phyloP scores from a whole-genome alignment of 2,329 filamentous ascomycete species.

The Pyricularia grisea region DNA sequence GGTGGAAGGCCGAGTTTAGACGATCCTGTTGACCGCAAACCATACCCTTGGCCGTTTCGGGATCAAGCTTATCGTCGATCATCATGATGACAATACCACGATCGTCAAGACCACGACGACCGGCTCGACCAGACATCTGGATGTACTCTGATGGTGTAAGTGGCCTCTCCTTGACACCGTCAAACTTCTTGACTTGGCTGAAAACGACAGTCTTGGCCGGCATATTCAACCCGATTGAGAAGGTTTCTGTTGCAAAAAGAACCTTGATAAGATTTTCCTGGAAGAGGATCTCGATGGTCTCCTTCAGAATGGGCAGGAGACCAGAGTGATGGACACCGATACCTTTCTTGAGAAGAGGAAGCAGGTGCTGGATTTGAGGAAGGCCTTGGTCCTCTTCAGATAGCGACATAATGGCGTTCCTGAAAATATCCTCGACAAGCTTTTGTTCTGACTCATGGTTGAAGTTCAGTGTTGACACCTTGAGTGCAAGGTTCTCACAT shows the following conservation, averaged over 20 bases:
- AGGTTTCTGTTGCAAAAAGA: slow-evolving; percentile 94
- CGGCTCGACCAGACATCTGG: slow-evolving; percentile 96
- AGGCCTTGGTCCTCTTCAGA: slow-evolving; percentile 85
- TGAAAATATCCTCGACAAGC: slow-evolving; percentile 90
- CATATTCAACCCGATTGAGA: slow-evolving; percentile 98
- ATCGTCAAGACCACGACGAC: slow-evolving; percentile 93
- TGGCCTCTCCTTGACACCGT: slow-evolving; percentile 71
- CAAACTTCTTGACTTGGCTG: slow-evolving; percentile 90
- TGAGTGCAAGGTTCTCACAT: slow-evolving; percentile 81
- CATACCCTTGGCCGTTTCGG: slow-evolving; percentile 85
- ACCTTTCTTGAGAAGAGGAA: slow-evolving; percentile 80
- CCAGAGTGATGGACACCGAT: slow-evolving; percentile 98
- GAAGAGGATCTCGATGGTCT: slow-evolving; percentile 98
- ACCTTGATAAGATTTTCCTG: slow-evolving; percentile 98
- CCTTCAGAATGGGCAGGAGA: slow-evolving; percentile 88
- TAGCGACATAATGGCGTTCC: slow-evolving; percentile 83
- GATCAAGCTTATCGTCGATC: slow-evolving; percentile 95
- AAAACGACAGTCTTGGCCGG: slow-evolving; percentile 99
- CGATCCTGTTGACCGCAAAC: slow-evolving; percentile 95
- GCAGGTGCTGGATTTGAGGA: slow-evolving; percentile 82
- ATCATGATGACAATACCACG: slow-evolving; percentile 99
- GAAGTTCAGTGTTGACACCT: slow-evolving; percentile 81
- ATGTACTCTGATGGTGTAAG: slow-evolving; percentile 94
- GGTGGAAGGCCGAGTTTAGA: slow-evolving; percentile 93
- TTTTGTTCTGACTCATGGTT: slow-evolving; percentile 94